Base-by-base conservation (phyloP, 345 rosid species). In the Salix koriyanagi region DNA sequence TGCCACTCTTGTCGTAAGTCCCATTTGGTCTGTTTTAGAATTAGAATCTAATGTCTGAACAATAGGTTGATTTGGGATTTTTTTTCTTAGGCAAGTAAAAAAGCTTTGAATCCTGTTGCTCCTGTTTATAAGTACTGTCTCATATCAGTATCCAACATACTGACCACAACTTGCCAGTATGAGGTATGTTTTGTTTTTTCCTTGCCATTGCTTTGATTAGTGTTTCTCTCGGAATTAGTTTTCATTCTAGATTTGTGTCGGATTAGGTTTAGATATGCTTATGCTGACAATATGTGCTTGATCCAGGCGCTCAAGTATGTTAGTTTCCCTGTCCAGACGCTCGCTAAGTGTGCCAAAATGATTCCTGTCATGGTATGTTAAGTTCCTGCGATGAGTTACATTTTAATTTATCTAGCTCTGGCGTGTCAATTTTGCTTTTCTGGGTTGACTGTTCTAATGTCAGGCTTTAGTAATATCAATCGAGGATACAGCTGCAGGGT, bases 321-420 rank as follows among this genome's bases (percentile, higher is more conserved):
- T 74, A 95, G 98, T 78, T 95, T 95, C 84, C 99, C 98, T 0
- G 91, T 95, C 65, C 98, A 95, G 86, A 93, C 97, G 37, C 87
- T 93, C 76, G 97, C 99, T 3, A 95, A 95, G 84, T 95, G 97
- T 84, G 97, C 97, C 52, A 95, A 95, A 84, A 95, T 95, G 99
- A 93, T 95, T 80, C 98, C 99, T 75, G 99, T 95, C 30, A 93
- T 93, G 97, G 99, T 93, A 82, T 80, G 94, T 75, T 90, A 80
- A 81, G 90, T 73, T 83, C n/a, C 39, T 14, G 34, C 21, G 65
- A 50, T 34, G 21, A 42, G 13, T 32, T 48, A 12, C 52, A 46
- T 14, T 46, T 14, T 46, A 46, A 46, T 46, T 4, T 46, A 14
- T 46, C 1, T 46, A 46, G 52, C 52, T 46, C 19, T 46, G 14